Percentiles rank a stretch among this genome's conserved stretches.
Evolutionary conservation across 306 rosid species (phyloP).

Genomic region (Ziziphus jujuba): DNA sequence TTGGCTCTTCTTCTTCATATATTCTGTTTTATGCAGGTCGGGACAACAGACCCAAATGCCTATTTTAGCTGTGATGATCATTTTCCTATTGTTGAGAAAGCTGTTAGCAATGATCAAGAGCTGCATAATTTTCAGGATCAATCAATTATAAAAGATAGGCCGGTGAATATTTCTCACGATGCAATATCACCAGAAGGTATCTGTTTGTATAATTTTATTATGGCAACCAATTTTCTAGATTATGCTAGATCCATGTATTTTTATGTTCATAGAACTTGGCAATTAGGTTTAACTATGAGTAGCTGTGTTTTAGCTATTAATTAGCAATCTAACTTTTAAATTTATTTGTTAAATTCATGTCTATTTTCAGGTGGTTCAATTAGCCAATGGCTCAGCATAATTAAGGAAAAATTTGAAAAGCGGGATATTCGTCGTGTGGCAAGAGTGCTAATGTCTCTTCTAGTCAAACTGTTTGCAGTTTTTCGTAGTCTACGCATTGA

Average conservation of each 20-base stretch:
- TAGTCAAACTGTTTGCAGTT: conserved; percentile 52
- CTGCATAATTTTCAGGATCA: conserved; percentile 29
- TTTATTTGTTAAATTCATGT: conserved; percentile 7
- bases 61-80: conserved; percentile 83
- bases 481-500: conserved; percentile 46
- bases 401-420: conserved; percentile 55
- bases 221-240: conserved; percentile 16
- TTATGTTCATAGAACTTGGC: not conserved
- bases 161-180: conserved; percentile 30
- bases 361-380: conserved; percentile 53
- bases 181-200: conserved; percentile 59
- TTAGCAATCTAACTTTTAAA: conserved; percentile 14
- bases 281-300: not conserved
- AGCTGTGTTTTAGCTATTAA: not conserved
- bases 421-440: conserved; percentile 38
- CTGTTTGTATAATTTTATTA: conserved; percentile 18
- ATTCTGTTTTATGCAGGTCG: conserved; percentile 35
- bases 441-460: conserved; percentile 47
- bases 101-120: conserved; percentile 30
- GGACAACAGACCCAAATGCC: conserved; percentile 53
- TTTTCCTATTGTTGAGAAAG: conserved; percentile 38
- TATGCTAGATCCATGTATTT: conserved; percentile 9
- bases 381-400: conserved; percentile 35
- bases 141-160: conserved; percentile 27
- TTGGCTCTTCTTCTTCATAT: conserved; percentile 12